Evolutionary conservation across 306 rosid species (phyloP).

Genomic region (Vachellia pachyceras): DNA sequence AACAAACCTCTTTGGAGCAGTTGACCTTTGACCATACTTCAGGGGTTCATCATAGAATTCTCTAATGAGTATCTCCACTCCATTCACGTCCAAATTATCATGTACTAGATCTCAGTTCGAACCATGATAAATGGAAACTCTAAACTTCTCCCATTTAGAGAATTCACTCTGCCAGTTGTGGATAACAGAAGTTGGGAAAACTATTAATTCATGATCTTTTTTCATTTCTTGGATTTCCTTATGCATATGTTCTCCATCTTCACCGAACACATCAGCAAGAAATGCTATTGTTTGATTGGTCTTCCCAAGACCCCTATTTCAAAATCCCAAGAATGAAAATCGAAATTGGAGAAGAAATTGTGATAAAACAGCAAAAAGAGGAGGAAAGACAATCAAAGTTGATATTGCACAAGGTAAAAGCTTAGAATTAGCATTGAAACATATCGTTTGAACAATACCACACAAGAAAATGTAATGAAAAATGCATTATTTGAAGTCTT

Average conservation of each 20-base stretch:
- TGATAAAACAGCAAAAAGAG: neutral
- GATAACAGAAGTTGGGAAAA: no score
- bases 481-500: slow-evolving; percentile 19
- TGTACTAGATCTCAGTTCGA: no score
- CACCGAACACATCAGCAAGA: slow-evolving; percentile 82
- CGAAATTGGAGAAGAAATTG: slow-evolving; percentile 16
- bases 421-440: neutral
- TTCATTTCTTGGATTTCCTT: slow-evolving; percentile 46
- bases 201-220: slow-evolving; percentile 72
- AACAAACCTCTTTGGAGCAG: no score
- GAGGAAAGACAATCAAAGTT: neutral
- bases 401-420: neutral
- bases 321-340: slow-evolving; percentile 39
- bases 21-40: no score
- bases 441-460: neutral
- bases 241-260: slow-evolving; percentile 55
- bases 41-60: no score
- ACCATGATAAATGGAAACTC: no score
- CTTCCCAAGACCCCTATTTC: slow-evolving; percentile 93
- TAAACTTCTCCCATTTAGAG: no score
- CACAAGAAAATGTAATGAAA: neutral
- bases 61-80: no score
- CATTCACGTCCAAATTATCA: no score
- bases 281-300: slow-evolving; percentile 95
- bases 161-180: no score